These are phyloP conservation scores for Fomitopsis schrenkii DNA, from an alignment of 1,284 basidiomycete species.

Conservation along the genomic window DNA sequence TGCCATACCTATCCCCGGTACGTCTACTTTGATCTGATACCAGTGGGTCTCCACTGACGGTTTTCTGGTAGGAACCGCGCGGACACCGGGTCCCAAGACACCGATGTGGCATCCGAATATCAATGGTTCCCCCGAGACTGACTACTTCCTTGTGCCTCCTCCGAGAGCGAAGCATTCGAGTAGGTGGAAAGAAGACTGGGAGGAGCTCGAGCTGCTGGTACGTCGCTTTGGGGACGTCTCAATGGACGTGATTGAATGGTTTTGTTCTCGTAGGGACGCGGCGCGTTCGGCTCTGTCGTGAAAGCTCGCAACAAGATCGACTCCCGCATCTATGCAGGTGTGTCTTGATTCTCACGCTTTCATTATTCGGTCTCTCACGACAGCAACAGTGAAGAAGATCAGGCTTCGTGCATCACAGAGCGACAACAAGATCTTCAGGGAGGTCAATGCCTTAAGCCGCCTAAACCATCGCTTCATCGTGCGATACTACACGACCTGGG, in stretches of 20 bases:
- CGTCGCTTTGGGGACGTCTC: conserved; percentile 13
- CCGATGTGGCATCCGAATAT: conserved; percentile 36
- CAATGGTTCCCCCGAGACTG: conserved; percentile 57
- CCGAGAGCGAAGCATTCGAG: conserved; percentile 50
- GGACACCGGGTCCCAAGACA: conserved; percentile 38
- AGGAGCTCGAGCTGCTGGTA: conserved; percentile 73
- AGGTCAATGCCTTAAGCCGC: conserved; percentile 86
- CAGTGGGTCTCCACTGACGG: background rate
- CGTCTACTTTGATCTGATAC: background rate
- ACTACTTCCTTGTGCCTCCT: conserved; percentile 45
- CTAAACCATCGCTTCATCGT: conserved; percentile 91
- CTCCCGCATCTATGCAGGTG: conserved; percentile 67
- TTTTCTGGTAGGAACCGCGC: background rate
- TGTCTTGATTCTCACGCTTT: conserved; percentile 13
- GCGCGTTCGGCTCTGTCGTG: conserved; percentile 91
- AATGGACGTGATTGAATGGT: background rate
- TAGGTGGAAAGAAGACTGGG: conserved; percentile 84
- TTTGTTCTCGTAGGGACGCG: conserved; percentile 62
- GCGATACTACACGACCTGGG: conserved; percentile 85
- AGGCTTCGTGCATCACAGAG: conserved; percentile 75
- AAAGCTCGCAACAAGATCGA: conserved; percentile 89
- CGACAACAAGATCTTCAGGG: conserved; percentile 86
- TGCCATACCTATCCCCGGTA: conserved; percentile 32
- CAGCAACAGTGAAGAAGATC: conserved; percentile 80
- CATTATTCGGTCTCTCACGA: background rate